Evolutionary conservation across 345 rosid species (phyloP).

Genomic region (Acer yangbiense): DNA sequence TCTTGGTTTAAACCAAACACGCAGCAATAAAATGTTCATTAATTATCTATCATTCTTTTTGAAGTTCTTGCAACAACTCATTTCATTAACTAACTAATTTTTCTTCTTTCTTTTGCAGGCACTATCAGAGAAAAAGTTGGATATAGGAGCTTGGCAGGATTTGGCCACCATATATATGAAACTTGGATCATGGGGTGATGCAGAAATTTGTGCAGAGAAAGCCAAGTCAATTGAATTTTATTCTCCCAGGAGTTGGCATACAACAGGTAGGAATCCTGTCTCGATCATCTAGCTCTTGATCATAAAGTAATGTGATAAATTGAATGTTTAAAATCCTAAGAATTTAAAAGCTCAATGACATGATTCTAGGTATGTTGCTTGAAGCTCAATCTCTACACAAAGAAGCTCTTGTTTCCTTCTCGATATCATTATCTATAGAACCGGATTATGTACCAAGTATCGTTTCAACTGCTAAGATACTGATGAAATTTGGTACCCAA

Average conservation of each 20-base stretch:
- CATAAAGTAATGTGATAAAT: not conserved
- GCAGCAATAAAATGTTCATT: too few relatives aligned
- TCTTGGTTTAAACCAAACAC: not conserved
- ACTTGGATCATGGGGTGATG: conserved; percentile 69
- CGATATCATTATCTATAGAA: conserved; percentile 64
- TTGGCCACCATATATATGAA: conserved; percentile 66
- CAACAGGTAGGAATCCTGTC: conserved; percentile 50
- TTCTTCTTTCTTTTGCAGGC: conserved; percentile 41
- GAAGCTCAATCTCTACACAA: conserved; percentile 68
- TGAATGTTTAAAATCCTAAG: not conserved
- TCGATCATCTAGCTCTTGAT: not conserved
- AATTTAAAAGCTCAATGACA: conserved; percentile 1
- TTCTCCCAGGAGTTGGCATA: conserved; percentile 83
- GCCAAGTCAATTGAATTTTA: conserved; percentile 60
- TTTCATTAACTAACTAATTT: not conserved
- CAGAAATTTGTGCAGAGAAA: conserved; percentile 70
- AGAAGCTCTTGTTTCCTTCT: conserved; percentile 76
- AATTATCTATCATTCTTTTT: not conserved
- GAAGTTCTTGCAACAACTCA: not conserved
- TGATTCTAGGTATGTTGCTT: conserved; percentile 60
- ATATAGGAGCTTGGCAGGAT: conserved; percentile 83
- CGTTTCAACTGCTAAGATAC: conserved; percentile 69
- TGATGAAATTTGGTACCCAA: conserved; percentile 58
- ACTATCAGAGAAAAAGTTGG: conserved; percentile 47
- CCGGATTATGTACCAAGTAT: conserved; percentile 87